Evolutionary conservation across 306 rosid genomes (phyloP).

Genomic region (Vachellia pachyceras): DNA sequence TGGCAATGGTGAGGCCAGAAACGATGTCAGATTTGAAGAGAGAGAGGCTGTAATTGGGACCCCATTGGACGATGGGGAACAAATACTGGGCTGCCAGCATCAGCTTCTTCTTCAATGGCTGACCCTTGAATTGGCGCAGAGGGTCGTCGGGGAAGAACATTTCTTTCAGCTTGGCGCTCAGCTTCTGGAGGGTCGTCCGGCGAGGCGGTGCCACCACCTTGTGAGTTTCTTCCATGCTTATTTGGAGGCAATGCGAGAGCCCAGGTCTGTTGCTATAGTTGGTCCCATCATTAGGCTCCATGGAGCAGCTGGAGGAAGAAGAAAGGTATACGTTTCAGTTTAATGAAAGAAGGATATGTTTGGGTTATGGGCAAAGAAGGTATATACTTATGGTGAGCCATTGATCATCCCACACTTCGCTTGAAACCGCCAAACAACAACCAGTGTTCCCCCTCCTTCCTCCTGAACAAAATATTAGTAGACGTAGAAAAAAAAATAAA

Average conservation of each 20-base stretch:
- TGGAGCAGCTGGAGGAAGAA: neutral
- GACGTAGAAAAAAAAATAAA: no score
- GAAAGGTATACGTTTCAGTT: neutral
- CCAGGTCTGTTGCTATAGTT: neutral
- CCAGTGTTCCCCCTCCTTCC: no score
- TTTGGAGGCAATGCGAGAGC: constrained; percentile 58
- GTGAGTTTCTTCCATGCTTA: constrained; percentile 70
- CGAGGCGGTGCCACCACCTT: constrained; percentile 77
- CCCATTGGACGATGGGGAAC: constrained; percentile 90
- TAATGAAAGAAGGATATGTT: no score
- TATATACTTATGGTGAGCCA: neutral
- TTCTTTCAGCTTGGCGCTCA: constrained; percentile 67
- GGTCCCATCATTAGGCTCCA: constrained; percentile 29
- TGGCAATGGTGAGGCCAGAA: constrained; percentile 96
- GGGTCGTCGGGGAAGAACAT: constrained; percentile 96
- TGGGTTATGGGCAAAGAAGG: neutral
- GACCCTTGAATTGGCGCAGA: no score
- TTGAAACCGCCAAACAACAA: neutral
- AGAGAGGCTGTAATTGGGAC: constrained; percentile 54
- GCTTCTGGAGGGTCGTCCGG: constrained; percentile 55
- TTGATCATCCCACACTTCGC: neutral
- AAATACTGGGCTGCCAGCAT: no score
- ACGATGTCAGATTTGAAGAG: constrained; percentile 78
- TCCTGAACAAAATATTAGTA: no score
- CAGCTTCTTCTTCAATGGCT: no score